phyloP scores from a whole-genome alignment of 2,329 filamentous ascomycete species.

The Metarhizium robertsii region DNA sequence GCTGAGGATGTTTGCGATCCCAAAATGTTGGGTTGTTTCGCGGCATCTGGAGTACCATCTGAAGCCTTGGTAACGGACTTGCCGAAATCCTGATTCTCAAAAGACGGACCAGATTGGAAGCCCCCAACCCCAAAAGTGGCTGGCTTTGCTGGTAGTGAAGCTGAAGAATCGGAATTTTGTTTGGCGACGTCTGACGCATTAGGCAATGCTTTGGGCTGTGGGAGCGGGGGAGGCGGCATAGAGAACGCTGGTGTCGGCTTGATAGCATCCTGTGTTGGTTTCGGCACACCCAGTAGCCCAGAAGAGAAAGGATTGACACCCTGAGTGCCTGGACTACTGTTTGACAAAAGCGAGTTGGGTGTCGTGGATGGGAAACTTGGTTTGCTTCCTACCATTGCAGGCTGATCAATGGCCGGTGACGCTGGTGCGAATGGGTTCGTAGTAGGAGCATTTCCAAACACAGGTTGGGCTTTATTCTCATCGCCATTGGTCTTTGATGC shows the following conservation, averaged over 20 bases:
- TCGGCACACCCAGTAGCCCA: not conserved
- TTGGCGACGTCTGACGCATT: not conserved
- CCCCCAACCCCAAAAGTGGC: not conserved
- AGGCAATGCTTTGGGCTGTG: not conserved
- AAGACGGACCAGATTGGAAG: not conserved
- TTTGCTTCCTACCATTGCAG: constrained; percentile 4
- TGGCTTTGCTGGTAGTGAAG: not conserved
- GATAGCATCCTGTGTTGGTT: not conserved
- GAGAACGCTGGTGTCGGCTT: constrained; percentile 2
- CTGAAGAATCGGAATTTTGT: not conserved
- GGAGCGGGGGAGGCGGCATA: constrained; percentile 9
- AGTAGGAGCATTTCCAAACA: not conserved
- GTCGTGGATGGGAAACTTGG: not conserved
- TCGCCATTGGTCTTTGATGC: not conserved
- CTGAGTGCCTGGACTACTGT: not conserved
- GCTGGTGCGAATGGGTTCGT: constrained; percentile 14
- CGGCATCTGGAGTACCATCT: not conserved
- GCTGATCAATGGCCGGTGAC: constrained; percentile 8
- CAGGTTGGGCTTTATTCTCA: not conserved
- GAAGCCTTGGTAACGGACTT: not conserved
- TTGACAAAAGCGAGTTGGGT: not conserved
- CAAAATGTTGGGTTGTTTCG: not conserved
- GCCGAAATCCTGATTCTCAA: not conserved
- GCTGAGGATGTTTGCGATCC: not conserved
- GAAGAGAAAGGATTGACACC: not conserved